phyloP scores from a whole-genome alignment of 2,329 filamentous ascomycete species.

The Hypoxylon sp. region DNA sequence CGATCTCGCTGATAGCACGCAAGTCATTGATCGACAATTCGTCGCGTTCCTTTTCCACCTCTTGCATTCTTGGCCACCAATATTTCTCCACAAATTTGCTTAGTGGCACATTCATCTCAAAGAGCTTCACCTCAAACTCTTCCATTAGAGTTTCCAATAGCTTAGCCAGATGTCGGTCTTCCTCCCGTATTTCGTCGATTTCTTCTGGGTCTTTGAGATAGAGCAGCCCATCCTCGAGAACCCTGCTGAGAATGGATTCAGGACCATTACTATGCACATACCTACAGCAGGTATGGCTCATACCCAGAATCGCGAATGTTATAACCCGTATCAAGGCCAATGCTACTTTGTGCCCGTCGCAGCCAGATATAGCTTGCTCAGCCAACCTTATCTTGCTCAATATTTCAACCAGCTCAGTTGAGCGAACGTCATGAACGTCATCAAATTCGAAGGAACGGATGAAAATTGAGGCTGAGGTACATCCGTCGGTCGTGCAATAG shows the following conservation, averaged over 20 bases:
- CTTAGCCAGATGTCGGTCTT: slow-evolving; percentile 22
- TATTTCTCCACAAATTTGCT: slow-evolving; percentile 26
- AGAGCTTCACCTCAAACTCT: slow-evolving; percentile 23
- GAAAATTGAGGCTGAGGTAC: slow-evolving; percentile 9
- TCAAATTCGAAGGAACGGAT: background rate
- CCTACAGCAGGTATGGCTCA: background rate
- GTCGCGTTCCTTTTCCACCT: slow-evolving; percentile 13
- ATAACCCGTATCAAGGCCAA: background rate
- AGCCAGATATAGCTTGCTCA: background rate
- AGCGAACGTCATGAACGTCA: no score
- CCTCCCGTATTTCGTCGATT: slow-evolving; percentile 25
- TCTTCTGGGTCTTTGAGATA: slow-evolving; percentile 18
- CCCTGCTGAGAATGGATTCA: no score
- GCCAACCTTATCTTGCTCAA: background rate
- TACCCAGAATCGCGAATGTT: background rate
- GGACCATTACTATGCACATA: background rate
- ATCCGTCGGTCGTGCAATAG: slow-evolving; percentile 14
- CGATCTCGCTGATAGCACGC: slow-evolving; percentile 21
- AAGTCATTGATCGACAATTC: slow-evolving; percentile 2
- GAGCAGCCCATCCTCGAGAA: background rate
- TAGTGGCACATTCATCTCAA: slow-evolving; percentile 12
- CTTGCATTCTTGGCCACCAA: slow-evolving; percentile 12
- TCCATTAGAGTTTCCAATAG: slow-evolving; percentile 17
- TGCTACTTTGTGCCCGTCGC: background rate
- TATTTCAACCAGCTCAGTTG: no score